phyloP scores from a whole-genome alignment of 2,329 filamentous ascomycete genomes.

The Gnomoniopsis sp. region DNA sequence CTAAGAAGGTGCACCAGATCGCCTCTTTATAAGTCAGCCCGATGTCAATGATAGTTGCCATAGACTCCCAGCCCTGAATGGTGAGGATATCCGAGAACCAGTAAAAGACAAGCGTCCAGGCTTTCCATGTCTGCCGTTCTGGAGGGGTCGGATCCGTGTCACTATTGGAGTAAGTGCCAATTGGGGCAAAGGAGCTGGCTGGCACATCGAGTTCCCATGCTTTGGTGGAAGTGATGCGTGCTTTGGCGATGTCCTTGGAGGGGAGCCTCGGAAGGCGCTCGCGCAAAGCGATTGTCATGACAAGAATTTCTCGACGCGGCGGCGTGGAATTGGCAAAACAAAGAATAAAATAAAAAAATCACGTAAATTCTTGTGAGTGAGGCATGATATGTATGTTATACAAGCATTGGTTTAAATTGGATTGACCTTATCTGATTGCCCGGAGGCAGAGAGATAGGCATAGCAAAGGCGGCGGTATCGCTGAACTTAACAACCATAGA shows the following conservation, averaged over 20 bases:
- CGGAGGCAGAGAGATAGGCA: too few relatives aligned
- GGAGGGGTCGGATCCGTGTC: not conserved
- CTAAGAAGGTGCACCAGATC: conserved; percentile 36
- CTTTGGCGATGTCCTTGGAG: not conserved
- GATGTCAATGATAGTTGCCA: conserved; percentile 13
- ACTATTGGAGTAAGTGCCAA: not conserved
- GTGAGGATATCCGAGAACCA: conserved; percentile 19
- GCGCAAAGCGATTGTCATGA: not conserved
- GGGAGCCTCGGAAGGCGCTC: not conserved
- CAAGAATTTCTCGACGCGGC: not conserved
- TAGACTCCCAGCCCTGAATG: conserved; percentile 12
- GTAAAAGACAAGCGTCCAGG: conserved; percentile 16
- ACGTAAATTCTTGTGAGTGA: too few relatives aligned
- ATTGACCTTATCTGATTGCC: too few relatives aligned
- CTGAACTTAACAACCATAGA: too few relatives aligned
- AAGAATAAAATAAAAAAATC: too few relatives aligned
- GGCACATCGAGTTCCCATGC: not conserved
- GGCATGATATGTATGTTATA: too few relatives aligned
- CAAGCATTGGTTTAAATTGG: too few relatives aligned
- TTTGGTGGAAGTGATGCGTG: not conserved
- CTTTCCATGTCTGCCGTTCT: conserved; percentile 18
- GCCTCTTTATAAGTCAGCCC: conserved; percentile 16
- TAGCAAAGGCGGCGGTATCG: too few relatives aligned
- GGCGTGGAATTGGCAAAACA: too few relatives aligned
- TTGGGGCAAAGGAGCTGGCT: not conserved